phyloP scores from a whole-genome alignment of 208 protist species.

The Herpetomonas muscarum region DNA sequence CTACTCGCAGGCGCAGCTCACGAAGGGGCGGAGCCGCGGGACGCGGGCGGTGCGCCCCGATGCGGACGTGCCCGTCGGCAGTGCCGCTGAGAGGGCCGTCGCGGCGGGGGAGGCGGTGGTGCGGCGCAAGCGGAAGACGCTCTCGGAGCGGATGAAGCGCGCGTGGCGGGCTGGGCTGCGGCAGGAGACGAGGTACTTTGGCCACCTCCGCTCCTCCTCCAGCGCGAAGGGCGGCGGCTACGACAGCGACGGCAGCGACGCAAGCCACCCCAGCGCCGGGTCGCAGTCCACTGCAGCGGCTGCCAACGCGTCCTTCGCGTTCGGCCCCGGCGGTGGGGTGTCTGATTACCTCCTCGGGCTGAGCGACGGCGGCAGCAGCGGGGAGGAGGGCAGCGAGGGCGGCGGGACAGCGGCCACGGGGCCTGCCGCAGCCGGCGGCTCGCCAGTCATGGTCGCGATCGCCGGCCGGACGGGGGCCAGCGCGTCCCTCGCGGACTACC shows the following conservation, averaged over 20 bases:
- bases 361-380: constrained; percentile 7
- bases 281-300: neutral
- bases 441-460: neutral
- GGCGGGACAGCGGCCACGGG: constrained; percentile 1
- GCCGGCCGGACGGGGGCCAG: neutral
- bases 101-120: no score
- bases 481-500: constrained; percentile 33
- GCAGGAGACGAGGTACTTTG: constrained; percentile 9
- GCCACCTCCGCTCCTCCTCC: neutral
- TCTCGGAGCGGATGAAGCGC: constrained; percentile 3
- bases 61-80: no score
- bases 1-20: constrained; percentile 39
- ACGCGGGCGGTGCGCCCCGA: no score
- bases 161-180: constrained; percentile 12
- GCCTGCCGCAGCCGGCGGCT: constrained; percentile 7
- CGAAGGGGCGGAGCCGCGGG: constrained; percentile 4
- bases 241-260: neutral
- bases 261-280: neutral
- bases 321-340: neutral
- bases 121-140: neutral
- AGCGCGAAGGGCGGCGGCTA: constrained; percentile 1
- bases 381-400: neutral
- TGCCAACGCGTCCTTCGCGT: constrained; percentile 1
- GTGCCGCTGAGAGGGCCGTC: no score
- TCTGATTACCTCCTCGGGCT: neutral